Evolutionary conservation across 2,329 filamentous ascomycete species (phyloP).

Genomic region (Graphiopsis chlorocephala): DNA sequence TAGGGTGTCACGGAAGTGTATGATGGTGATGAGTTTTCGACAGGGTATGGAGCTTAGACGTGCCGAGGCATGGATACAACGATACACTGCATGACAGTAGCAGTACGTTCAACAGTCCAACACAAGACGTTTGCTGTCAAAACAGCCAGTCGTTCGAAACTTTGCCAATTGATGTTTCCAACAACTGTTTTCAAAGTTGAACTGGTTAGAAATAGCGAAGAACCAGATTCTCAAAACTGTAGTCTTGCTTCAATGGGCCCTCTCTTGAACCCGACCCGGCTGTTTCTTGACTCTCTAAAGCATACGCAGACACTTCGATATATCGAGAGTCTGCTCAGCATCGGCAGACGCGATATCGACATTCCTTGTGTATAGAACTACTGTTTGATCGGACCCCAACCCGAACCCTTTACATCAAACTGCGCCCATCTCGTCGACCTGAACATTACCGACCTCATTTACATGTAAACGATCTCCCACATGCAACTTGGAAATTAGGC

Average conservation of each 20-base stretch:
- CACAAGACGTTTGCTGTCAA: not conserved
- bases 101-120: not conserved
- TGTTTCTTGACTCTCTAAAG: too few relatives aligned
- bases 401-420: not conserved
- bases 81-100: not conserved
- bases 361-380: not conserved
- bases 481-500: too few relatives aligned
- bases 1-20: too few relatives aligned
- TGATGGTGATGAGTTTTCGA: too few relatives aligned
- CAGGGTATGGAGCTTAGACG: too few relatives aligned
- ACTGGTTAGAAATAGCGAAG: too few relatives aligned
- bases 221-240: fast-evolving
- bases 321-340: not conserved
- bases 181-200: too few relatives aligned
- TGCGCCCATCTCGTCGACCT: not conserved
- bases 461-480: too few relatives aligned
- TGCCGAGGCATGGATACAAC: not conserved
- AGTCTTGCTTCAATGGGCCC: not conserved
- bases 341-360: not conserved
- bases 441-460: too few relatives aligned
- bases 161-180: not conserved
- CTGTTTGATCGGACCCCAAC: not conserved
- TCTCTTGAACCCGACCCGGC: too few relatives aligned
- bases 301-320: not conserved
- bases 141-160: not conserved